Conservation (phyloP, 805 yeast species). For the Myxozyma neglecta region DNA sequence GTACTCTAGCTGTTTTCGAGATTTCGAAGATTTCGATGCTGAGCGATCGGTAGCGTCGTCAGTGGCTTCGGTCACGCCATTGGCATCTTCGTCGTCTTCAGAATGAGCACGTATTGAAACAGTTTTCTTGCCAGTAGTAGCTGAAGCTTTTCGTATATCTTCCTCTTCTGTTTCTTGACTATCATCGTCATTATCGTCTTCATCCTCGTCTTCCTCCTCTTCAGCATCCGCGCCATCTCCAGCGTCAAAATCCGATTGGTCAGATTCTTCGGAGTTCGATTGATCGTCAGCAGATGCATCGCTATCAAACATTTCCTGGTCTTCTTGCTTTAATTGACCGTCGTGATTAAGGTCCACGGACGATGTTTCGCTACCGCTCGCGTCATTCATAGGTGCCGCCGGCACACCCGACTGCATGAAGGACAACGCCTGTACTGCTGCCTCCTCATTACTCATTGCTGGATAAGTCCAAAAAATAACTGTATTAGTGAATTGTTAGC, state of each 20-base stretch:
- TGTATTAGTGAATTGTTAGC: not conserved
- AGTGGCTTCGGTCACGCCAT: not conserved
- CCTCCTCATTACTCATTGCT: slow-evolving; percentile 19
- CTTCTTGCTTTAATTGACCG: not conserved
- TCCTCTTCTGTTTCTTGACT: slow-evolving; percentile 30
- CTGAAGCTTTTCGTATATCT: slow-evolving; percentile 6
- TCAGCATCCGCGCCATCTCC: slow-evolving; percentile 7
- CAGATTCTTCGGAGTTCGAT: slow-evolving; percentile 1
- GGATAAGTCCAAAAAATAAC: slow-evolving; percentile 2
- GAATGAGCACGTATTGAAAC: not conserved
- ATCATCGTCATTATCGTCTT: slow-evolving; percentile 18
- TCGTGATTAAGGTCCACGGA: not conserved
- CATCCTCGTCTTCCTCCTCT: slow-evolving; percentile 16
- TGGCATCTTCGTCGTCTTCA: not conserved
- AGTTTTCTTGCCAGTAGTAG: not conserved
- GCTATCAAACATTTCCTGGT: not conserved
- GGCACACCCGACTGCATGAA: slow-evolving; percentile 23
- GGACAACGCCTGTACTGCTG: slow-evolving; percentile 26
- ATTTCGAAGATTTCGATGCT: not conserved
- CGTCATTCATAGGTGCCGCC: not conserved
- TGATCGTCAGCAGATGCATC: slow-evolving; percentile 1
- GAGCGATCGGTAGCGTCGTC: not conserved
- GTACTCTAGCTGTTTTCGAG: slow-evolving; percentile 13
- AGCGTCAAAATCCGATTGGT: slow-evolving; percentile 10
- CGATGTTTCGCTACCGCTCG: slow-evolving; percentile 16